Base-by-base conservation (phyloP, 768 basidiomycete species). In the Leccinum longicurvipes region DNA sequence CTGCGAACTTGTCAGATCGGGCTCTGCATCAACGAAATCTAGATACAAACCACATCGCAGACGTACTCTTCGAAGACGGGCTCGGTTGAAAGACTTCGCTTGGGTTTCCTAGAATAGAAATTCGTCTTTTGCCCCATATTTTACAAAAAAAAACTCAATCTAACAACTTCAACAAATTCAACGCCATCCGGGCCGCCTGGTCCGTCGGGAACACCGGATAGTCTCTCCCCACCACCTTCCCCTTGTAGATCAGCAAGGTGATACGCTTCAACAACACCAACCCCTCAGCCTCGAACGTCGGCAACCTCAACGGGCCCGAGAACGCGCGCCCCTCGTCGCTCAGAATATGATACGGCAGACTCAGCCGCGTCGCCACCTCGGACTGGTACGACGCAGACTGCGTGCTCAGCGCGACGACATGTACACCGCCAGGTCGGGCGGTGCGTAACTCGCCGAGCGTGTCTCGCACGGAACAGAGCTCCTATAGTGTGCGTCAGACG, bases 1-100 rank as follows among this genome's bases (percentile, higher is more conserved):
- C 94, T 97, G 55, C 24, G 51, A 59, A 36, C 34, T 31, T 28
- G 21, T 25, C 36, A 7, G 14, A 41, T 23, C 55, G 19, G 60
- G 47, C 34, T 17, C 46, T 27, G 29, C 10, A 9, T 39, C 21
- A 19, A 36, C 7, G 45, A 36, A 25, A 44, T 23, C 21, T n/a
- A n/a, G 34, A 23, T 51, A 68, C 69, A 21, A 48, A 68, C 67
- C 67, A 71, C 67, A 68, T 68, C 36, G 55, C 31, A 19, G 27
- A 32, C 10, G 60, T 36, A 34, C 29, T 47, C 17, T 17, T 44
- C 42, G 1, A 17, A 19, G n/a, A 10, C 15, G 32, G 5, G 14
- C 32, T 32, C 31, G 3, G 7, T 36, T 4, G 7, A 17, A 15
- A 36, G 17, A 6, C 17, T 8, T 12, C 12, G 31, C n/a, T n/a